Percentiles rank a stretch among this genome's conserved stretches.
Conservation (phyloP, 225 moss, liverwort and hornwort species). For the Pseudoscleropodium purum region DNA sequence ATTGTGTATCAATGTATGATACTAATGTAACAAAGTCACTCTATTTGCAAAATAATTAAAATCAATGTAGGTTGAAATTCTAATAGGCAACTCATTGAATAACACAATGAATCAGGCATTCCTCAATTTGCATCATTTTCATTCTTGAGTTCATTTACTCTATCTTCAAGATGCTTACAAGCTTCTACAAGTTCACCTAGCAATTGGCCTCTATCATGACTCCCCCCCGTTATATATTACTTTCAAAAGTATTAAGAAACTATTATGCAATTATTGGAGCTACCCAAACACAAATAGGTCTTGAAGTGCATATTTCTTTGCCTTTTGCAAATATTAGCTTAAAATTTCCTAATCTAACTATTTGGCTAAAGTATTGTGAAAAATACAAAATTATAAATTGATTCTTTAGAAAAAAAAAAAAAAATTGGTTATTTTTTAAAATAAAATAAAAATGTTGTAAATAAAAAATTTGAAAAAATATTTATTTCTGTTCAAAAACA, state of each 20-base stretch:
- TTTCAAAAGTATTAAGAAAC: neutral
- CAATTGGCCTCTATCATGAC: neutral
- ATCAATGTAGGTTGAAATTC: neutral
- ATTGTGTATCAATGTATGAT: no score
- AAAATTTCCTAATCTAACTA: neutral
- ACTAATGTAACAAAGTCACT: neutral
- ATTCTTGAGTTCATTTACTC: rapidly evolving
- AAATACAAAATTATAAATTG: rapidly evolving
- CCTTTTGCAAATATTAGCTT: neutral
- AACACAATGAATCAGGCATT: rapidly evolving
- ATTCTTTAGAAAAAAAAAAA: neutral
- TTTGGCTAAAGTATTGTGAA: neutral
- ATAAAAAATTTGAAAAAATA: neutral
- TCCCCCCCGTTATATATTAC: neutral
- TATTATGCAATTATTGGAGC: neutral
- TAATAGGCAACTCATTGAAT: neutral
- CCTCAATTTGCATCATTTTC: neutral
- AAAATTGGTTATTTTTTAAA: neutral
- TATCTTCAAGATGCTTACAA: neutral
- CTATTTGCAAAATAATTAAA: no score
- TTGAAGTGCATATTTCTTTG: neutral
- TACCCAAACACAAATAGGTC: neutral
- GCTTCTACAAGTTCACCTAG: rapidly evolving
- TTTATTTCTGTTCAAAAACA: neutral
- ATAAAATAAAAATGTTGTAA: neutral